Evolutionary conservation across 1,284 basidiomycete species (phyloP).

Genomic region (Boletellus deceptivus): DNA sequence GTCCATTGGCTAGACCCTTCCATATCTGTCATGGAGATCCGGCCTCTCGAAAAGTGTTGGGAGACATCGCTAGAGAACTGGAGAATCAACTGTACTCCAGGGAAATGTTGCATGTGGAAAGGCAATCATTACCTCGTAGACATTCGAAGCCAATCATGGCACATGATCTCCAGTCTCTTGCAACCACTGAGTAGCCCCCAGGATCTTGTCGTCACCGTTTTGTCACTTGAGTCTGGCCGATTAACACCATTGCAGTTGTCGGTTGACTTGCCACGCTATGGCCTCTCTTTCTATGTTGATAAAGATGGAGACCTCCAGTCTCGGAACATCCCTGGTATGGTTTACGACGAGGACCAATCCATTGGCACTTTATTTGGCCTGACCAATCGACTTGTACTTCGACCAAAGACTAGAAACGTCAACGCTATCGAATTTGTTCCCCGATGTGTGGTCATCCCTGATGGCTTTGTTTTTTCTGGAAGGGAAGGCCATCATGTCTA

Average conservation of each 20-base stretch:
- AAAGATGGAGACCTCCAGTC: conserved; percentile 27
- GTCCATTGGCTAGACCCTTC: conserved; percentile 40
- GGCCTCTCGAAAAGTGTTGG: conserved; percentile 31
- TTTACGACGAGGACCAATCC: conserved; percentile 25
- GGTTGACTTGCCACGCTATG: conserved; percentile 41
- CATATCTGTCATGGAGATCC: conserved; percentile 35
- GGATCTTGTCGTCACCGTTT: conserved; percentile 13
- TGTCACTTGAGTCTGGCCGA: conserved; percentile 6
- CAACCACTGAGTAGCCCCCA: conserved; percentile 30
- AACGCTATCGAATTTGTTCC: conserved; percentile 2
- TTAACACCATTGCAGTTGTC: conserved; percentile 20
- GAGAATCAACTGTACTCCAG: conserved; percentile 7
- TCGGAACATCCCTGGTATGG: conserved; percentile 18
- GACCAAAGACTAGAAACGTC: conserved; percentile 15
- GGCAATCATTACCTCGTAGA: conserved; percentile 27
- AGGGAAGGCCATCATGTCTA: conserved; percentile 26
- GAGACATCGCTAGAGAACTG: conserved; percentile 15
- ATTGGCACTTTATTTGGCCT: conserved; percentile 31
- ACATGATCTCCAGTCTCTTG: conserved; percentile 31
- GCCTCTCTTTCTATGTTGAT: conserved; percentile 35
- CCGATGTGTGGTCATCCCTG: conserved; percentile 40
- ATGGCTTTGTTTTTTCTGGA: conserved; percentile 33
- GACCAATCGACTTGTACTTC: conserved; percentile 40
- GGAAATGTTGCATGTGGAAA: conserved; percentile 10
- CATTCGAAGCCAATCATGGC: conserved; percentile 31